Percentiles rank a stretch among this genome's conserved stretches.
These are phyloP conservation scores for Nakazawaea anatomiae DNA, from an alignment of 805 yeast genomes.

Conservation along the genomic window DNA sequence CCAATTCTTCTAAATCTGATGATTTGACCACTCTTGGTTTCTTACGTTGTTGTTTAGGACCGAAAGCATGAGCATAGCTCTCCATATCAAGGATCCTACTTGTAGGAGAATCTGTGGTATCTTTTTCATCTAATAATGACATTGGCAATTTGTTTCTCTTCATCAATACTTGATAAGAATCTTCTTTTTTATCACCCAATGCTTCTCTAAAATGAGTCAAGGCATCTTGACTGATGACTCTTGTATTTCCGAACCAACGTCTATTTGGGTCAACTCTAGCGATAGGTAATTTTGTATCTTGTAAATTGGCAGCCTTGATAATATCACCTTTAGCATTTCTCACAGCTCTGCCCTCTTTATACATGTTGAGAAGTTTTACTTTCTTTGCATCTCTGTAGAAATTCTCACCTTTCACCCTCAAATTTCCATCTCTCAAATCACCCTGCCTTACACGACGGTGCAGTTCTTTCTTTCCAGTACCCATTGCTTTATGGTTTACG, in stretches of 20 bases:
- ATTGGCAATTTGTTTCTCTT: conserved; percentile 91
- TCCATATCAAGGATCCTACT: conserved; percentile 86
- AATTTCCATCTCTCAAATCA: conserved; percentile 79
- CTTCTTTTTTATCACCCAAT: conserved; percentile 76
- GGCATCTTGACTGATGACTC: conserved; percentile 97
- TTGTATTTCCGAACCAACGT: conserved; percentile 96
- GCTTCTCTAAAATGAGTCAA: conserved; percentile 91
- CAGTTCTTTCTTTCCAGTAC: conserved; percentile 89
- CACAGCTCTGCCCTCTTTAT: conserved; percentile 83
- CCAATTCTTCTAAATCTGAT: conserved; percentile 76
- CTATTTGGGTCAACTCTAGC: conserved; percentile 96
- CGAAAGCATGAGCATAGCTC: conserved; percentile 74
- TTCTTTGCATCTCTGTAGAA: conserved; percentile 92
- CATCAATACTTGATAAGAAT: conserved; percentile 78
- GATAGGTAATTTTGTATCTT: conserved; percentile 78
- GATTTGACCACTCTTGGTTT: conserved; percentile 75
- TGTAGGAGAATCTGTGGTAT: conserved; percentile 67
- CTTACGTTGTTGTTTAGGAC: conserved; percentile 92
- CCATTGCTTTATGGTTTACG: too few species aligned
- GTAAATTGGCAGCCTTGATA: conserved; percentile 81
- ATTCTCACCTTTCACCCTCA: conserved; percentile 94
- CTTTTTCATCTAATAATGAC: conserved; percentile 89
- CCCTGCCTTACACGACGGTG: conserved; percentile 80
- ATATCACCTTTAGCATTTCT: conserved; percentile 86
- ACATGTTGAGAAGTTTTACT: conserved; percentile 87